Evolutionary conservation across 2,329 filamentous ascomycete species (phyloP).

Genomic region (Neofusicoccum parvum): DNA sequence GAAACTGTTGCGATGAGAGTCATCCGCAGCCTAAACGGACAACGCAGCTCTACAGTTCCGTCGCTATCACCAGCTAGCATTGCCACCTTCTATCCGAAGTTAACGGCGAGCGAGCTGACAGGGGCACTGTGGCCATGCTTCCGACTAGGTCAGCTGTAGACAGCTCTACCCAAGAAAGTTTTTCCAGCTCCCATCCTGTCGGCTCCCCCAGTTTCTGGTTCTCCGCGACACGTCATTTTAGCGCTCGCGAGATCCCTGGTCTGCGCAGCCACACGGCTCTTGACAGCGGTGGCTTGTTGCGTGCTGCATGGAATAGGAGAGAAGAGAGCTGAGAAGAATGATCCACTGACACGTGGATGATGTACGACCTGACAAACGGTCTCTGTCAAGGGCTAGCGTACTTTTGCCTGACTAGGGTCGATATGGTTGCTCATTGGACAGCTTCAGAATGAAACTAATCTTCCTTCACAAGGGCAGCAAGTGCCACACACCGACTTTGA

Average conservation of each 20-base stretch:
- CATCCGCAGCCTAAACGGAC: not conserved
- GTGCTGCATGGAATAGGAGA: slow-evolving; percentile 6
- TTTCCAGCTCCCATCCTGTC: not conserved
- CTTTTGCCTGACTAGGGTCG: not conserved
- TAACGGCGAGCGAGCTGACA: not conserved
- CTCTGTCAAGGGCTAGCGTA: slow-evolving; percentile 5
- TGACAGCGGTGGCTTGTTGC: not conserved
- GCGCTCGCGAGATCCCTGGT: not conserved
- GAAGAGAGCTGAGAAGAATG: not conserved
- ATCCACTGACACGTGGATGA: not conserved
- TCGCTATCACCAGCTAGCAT: not conserved
- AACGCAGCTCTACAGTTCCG: not conserved
- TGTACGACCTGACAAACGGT: not conserved
- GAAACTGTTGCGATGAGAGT: not conserved
- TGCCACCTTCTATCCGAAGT: slow-evolving; percentile 1
- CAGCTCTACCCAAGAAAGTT: not conserved
- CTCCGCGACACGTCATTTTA: not conserved
- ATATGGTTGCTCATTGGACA: slow-evolving; percentile 9
- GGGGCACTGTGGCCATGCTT: not conserved
- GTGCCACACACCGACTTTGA: slow-evolving; percentile 9
- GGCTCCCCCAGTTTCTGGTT: not conserved
- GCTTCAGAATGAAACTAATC: not conserved
- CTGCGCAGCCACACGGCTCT: not conserved
- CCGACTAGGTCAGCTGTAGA: not conserved
- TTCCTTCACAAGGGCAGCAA: not conserved